These are phyloP conservation scores for Ramichloridium luteum DNA, from an alignment of 2,329 filamentous ascomycete species.

Conservation along the genomic window DNA sequence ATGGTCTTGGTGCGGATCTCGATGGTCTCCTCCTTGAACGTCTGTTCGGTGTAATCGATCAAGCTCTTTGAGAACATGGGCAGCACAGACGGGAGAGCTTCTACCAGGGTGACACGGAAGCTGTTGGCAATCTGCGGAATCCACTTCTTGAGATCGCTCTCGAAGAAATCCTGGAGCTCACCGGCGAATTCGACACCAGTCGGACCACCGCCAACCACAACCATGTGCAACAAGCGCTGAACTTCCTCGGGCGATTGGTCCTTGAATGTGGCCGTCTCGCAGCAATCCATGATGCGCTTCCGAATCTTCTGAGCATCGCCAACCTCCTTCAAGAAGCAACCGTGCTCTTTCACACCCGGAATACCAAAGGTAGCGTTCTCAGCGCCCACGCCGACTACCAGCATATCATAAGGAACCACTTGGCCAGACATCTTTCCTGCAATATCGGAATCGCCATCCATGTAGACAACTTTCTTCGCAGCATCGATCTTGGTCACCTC, in stretches of 20 bases:
- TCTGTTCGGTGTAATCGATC: slow-evolving; percentile 98
- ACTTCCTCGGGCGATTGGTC: slow-evolving; percentile 79
- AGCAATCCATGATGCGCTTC: slow-evolving; percentile 99
- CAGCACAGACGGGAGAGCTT: slow-evolving; percentile 86
- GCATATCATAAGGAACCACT: slow-evolving; percentile 94
- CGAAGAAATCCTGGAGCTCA: slow-evolving; percentile 97
- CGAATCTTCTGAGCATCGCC: slow-evolving; percentile 90
- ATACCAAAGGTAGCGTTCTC: slow-evolving; percentile 98
- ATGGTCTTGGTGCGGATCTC: slow-evolving; percentile 96
- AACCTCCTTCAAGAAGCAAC: slow-evolving; percentile 98
- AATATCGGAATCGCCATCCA: slow-evolving; percentile 86
- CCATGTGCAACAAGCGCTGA: slow-evolving; percentile 94
- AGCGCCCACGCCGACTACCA: slow-evolving; percentile 91
- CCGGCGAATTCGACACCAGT: slow-evolving; percentile 97
- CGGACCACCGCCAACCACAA: slow-evolving; percentile 71
- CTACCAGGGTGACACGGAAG: slow-evolving; percentile 95
- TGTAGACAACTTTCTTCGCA: slow-evolving; percentile 74
- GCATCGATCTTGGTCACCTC: slow-evolving; percentile 93
- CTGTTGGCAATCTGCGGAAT: slow-evolving; percentile 88
- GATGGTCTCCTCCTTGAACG: slow-evolving; percentile 97
- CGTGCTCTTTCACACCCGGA: slow-evolving; percentile 85
- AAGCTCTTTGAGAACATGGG: slow-evolving; percentile 98
- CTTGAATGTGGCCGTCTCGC: slow-evolving; percentile 97
- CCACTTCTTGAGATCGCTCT: slow-evolving; percentile 95
- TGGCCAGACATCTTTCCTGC: slow-evolving; percentile 72